These are phyloP conservation scores for Leishmania martiniquensis DNA, from an alignment of 208 protist genomes.

Conservation along the genomic window DNA sequence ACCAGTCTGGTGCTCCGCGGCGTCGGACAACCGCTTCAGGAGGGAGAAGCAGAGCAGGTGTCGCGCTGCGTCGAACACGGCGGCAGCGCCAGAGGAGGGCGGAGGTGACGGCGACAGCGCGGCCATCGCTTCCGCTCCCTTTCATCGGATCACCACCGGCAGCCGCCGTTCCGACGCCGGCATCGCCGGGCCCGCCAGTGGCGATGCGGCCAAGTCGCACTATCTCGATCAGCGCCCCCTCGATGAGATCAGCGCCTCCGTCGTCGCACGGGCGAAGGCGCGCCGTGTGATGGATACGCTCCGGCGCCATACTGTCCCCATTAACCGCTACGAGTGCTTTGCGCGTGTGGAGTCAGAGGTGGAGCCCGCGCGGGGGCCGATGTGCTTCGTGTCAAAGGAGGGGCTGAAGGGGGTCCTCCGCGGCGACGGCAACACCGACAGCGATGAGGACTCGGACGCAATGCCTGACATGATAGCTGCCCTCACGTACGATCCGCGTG, in stretches of 20 bases:
- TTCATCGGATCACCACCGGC: neutral
- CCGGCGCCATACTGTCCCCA: conserved; percentile 63
- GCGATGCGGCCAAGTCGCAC: conserved; percentile 4
- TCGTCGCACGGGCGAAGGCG: conserved; percentile 75
- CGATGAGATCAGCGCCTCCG: conserved; percentile 69
- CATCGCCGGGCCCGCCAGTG: neutral
- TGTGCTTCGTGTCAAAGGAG: conserved; percentile 26
- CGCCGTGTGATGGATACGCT: conserved; percentile 69
- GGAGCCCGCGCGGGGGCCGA: conserved; percentile 27
- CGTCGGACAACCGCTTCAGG: neutral
- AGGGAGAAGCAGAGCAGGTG: neutral
- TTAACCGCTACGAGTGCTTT: conserved; percentile 75
- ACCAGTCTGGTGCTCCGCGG: conserved; percentile 1
- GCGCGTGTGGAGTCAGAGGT: conserved; percentile 44
- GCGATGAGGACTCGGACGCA: conserved; percentile 37
- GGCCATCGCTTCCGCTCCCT: neutral
- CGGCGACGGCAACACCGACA: conserved; percentile 4
- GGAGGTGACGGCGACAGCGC: neutral
- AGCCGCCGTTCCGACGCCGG: neutral
- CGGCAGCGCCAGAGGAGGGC: neutral
- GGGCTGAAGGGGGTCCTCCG: conserved; percentile 18
- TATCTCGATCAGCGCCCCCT: conserved; percentile 41
- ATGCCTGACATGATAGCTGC: conserved; percentile 37
- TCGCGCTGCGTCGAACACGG: neutral
- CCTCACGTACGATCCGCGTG: conserved; percentile 28